Evolutionary conservation across 768 basidiomycete species (phyloP).

Genomic region (Kwoniella sp.): DNA sequence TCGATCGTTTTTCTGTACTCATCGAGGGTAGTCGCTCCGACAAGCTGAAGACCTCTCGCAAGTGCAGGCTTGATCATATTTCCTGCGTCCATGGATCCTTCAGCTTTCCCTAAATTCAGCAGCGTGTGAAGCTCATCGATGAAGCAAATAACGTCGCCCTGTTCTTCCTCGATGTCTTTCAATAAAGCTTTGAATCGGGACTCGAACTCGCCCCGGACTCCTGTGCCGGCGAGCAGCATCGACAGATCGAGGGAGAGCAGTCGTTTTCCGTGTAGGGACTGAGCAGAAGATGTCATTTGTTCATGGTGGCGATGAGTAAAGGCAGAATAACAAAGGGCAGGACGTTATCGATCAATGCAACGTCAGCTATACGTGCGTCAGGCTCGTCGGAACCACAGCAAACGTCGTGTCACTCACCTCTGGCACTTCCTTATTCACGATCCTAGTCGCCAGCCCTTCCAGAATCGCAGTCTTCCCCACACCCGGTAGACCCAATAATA

Average conservation of each 20-base stretch:
- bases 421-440: slow-evolving; percentile 85
- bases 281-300: background rate
- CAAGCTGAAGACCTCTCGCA: slow-evolving; percentile 81
- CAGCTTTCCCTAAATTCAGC: slow-evolving; percentile 78
- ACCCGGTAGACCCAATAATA: slow-evolving; percentile 72
- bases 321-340: too few relatives aligned
- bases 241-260: slow-evolving; percentile 83
- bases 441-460: slow-evolving; percentile 83
- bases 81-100: slow-evolving; percentile 88
- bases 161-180: slow-evolving; percentile 79
- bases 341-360: background rate
- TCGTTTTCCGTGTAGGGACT: slow-evolving; percentile 85
- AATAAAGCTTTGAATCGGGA: slow-evolving; percentile 89
- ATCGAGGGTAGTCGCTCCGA: slow-evolving; percentile 88
- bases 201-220: slow-evolving; percentile 89
- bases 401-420: slow-evolving; percentile 63
- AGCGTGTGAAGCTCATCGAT: slow-evolving; percentile 79
- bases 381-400: background rate
- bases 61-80: slow-evolving; percentile 88
- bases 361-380: slow-evolving; percentile 2
- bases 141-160: slow-evolving; percentile 81
- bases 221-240: slow-evolving; percentile 82
- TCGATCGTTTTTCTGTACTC: slow-evolving; percentile 89
- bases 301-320: too few relatives aligned
- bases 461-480: slow-evolving; percentile 92